Conservation (phyloP, 345 rosid species). For the Triadica sebifera region DNA sequence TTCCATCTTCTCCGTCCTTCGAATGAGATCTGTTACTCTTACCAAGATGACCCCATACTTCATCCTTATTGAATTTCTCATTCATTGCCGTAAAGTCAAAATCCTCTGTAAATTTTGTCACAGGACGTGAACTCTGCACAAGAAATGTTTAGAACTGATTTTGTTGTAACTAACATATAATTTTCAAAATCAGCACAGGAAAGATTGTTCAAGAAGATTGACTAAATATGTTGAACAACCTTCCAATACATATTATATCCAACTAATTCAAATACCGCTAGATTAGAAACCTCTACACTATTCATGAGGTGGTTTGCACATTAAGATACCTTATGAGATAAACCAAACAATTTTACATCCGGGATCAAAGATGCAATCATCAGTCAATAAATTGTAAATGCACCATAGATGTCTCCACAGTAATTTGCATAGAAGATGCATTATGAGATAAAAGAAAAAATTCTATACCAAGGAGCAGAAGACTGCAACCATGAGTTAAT, state of each 20-base stretch:
- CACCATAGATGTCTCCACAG: not conserved
- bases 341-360: not conserved
- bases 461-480: too few species aligned
- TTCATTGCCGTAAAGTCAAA: slow-evolving; percentile 91
- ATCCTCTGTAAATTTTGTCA: slow-evolving; percentile 79
- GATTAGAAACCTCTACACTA: not conserved
- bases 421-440: too few species aligned
- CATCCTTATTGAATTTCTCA: slow-evolving; percentile 93
- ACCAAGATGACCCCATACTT: slow-evolving; percentile 95
- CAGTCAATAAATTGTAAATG: not conserved
- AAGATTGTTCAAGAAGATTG: not conserved
- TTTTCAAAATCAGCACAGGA: not conserved
- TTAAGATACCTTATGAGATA: not conserved
- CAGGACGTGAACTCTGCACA: slow-evolving; percentile 47
- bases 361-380: not conserved
- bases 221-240: not conserved
- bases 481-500: too few species aligned
- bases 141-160: not conserved
- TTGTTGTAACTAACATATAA: not conserved
- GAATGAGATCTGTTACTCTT: slow-evolving; percentile 46
- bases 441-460: too few species aligned
- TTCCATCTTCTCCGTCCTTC: slow-evolving; percentile 34
- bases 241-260: not conserved
- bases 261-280: not conserved
- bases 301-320: not conserved